Percentiles rank a stretch among this genome's conserved stretches.
These are phyloP conservation scores for Mortierella sp. DNA, from an alignment of 371 early-diverging fungal genomes.

Conservation along the genomic window DNA sequence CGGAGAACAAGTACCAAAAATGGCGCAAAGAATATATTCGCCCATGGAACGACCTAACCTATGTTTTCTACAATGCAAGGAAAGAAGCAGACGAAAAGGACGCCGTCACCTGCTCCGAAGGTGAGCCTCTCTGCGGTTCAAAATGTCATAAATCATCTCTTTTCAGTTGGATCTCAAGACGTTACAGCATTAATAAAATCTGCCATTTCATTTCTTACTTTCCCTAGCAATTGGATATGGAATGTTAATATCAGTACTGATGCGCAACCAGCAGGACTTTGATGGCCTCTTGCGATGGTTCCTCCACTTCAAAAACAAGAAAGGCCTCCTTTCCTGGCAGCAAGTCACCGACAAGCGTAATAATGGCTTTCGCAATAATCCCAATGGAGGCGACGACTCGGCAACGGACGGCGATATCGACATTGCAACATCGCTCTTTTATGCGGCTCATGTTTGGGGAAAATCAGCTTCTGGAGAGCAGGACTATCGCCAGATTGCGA, in stretches of 20 bases:
- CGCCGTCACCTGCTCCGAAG: slow-evolving; percentile 38
- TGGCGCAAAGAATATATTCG: slow-evolving; percentile 23
- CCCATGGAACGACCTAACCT: slow-evolving; percentile 19
- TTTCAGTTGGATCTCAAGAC: too few species aligned
- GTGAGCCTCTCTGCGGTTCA: slow-evolving; percentile 2
- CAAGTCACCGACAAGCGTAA: slow-evolving; percentile 58
- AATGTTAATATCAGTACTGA: slow-evolving; percentile 66
- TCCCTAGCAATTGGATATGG: slow-evolving; percentile 59
- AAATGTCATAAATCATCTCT: neutral
- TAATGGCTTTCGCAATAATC: slow-evolving; percentile 64
- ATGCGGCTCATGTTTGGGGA: slow-evolving; percentile 66
- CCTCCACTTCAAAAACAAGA: slow-evolving; percentile 58
- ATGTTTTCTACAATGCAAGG: slow-evolving; percentile 29
- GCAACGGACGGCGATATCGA: slow-evolving; percentile 70
- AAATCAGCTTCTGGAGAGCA: slow-evolving; percentile 58
- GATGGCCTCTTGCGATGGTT: slow-evolving; percentile 67
- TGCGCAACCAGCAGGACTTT: slow-evolving; percentile 65
- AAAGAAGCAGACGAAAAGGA: slow-evolving; percentile 21
- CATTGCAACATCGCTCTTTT: slow-evolving; percentile 63
- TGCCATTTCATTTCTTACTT: too few species aligned
- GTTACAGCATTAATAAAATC: too few species aligned
- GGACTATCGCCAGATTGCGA: slow-evolving; percentile 59
- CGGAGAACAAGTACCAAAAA: slow-evolving; percentile 4
- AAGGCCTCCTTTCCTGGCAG: slow-evolving; percentile 71
- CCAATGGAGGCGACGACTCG: slow-evolving; percentile 67